A percentile compares a stretch with the other conserved stretches of the same genome.
Evolutionary conservation across 768 basidiomycete genomes (phyloP).

Genomic region (Amanita rubescens): DNA sequence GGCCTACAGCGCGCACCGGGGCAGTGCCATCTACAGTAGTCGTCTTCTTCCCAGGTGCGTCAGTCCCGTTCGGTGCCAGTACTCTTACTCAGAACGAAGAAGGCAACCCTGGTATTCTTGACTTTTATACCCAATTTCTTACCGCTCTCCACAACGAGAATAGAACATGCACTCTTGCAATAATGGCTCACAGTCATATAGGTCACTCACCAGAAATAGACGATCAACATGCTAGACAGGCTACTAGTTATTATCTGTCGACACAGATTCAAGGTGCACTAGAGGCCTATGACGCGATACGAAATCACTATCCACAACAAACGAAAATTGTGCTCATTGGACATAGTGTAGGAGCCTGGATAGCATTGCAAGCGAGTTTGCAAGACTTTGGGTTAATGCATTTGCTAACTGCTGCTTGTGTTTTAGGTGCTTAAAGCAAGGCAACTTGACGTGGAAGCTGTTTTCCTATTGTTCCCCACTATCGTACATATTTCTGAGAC

Average conservation of each 20-base stretch:
- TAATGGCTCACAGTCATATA: conserved; percentile 57
- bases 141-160: conserved; percentile 35
- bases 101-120: conserved; percentile 54
- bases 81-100: background rate
- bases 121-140: conserved; percentile 65
- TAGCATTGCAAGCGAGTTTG: conserved; percentile 48
- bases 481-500: conserved; percentile 54
- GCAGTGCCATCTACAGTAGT: conserved; percentile 26
- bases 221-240: conserved; percentile 11
- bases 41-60: conserved; percentile 43
- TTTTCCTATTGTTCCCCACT: conserved; percentile 66
- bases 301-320: conserved; percentile 20
- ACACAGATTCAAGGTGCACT: conserved; percentile 50
- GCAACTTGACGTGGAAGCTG: conserved; percentile 27
- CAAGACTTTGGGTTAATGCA: too few relatives aligned
- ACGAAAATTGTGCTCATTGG: conserved; percentile 43
- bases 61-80: background rate
- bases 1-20: conserved; percentile 26
- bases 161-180: conserved; percentile 32
- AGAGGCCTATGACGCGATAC: conserved; percentile 43
- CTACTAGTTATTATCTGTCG: conserved; percentile 27
- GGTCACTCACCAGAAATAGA: conserved; percentile 47
- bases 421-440: conserved; percentile 45
- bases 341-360: conserved; percentile 73
- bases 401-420: too few relatives aligned